phyloP scores from a whole-genome alignment of 257 asterid species.

The Parsonsia alboflavescens region DNA sequence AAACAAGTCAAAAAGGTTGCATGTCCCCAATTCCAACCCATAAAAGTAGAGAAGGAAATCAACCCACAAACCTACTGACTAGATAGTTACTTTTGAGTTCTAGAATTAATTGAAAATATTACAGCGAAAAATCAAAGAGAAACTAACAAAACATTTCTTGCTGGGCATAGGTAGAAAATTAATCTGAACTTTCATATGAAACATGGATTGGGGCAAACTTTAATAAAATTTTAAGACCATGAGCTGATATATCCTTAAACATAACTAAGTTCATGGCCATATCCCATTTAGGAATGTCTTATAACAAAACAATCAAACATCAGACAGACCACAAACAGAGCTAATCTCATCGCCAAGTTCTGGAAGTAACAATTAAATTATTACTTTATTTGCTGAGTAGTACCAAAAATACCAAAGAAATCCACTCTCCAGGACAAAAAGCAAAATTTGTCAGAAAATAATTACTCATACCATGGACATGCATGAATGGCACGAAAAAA shows the following conservation, averaged over 20 bases:
- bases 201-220: neutral
- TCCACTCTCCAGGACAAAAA: neutral
- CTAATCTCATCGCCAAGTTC: neutral
- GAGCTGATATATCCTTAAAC: neutral
- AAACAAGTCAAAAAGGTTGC: neutral
- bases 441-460: neutral
- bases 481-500: constrained; percentile 94
- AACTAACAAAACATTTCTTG: neutral
- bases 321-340: neutral
- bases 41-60: neutral
- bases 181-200: neutral
- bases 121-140: neutral
- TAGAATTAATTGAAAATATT: neutral
- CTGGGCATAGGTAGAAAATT: neutral
- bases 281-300: neutral
- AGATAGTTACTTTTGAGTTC: neutral
- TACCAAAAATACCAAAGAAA: neutral
- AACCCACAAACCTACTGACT: neutral
- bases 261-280: neutral
- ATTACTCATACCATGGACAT: constrained; percentile 79
- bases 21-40: too few species aligned
- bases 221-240: neutral
- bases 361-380: neutral
- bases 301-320: neutral
- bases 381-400: neutral